Percentiles rank a stretch among this genome's conserved stretches.
Evolutionary conservation across 2,329 filamentous ascomycete species (phyloP).

Genomic region (Colletotrichum ledebouriae): DNA sequence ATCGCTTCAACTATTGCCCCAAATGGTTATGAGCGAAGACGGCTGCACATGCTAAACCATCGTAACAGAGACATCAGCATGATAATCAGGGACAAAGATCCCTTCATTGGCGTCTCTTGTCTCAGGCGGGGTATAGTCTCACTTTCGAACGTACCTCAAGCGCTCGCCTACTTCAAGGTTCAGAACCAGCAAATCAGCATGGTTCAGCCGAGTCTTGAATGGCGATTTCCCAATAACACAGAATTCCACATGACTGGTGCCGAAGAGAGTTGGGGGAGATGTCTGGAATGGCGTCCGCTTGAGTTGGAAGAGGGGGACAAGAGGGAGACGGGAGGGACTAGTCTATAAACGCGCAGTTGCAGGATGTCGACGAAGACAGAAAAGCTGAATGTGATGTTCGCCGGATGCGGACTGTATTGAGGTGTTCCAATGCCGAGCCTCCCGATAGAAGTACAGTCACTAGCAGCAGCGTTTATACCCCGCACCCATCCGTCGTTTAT

Average conservation of each 20-base stretch:
- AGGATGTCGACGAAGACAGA: constrained; percentile 22
- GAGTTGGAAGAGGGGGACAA: background rate
- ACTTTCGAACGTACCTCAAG: background rate
- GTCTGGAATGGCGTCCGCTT: constrained; percentile 20
- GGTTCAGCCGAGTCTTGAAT: background rate
- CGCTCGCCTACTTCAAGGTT: background rate
- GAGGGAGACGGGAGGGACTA: background rate
- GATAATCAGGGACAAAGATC: no score
- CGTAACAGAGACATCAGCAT: no score
- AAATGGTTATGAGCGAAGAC: no score
- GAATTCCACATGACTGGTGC: background rate
- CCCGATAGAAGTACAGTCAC: constrained; percentile 24
- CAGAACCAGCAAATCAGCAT: background rate
- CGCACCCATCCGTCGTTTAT: constrained; percentile 7
- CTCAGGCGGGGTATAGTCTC: background rate
- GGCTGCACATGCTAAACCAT: no score
- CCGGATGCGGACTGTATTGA: constrained; percentile 41
- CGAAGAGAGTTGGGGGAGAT: constrained; percentile 6
- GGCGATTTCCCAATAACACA: background rate
- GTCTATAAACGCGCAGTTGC: constrained; percentile 17
- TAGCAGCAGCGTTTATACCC: constrained; percentile 21
- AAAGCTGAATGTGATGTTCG: constrained; percentile 32
- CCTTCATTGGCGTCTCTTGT: background rate
- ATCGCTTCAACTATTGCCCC: no score
- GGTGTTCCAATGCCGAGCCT: constrained; percentile 13